Conservation (phyloP, 805 yeast genomes). For the Candida ovalis region DNA sequence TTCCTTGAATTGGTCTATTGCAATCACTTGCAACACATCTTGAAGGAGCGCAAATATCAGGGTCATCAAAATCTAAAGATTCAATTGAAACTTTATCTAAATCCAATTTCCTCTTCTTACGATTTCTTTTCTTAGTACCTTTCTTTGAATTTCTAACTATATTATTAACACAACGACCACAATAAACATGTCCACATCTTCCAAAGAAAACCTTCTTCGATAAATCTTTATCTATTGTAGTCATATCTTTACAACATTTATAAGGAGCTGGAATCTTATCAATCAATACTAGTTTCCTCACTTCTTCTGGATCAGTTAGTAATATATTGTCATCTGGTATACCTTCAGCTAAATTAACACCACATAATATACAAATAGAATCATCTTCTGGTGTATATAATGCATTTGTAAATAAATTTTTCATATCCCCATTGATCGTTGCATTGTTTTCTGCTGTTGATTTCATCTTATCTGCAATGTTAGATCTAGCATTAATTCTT, state of each 20-base stretch:
- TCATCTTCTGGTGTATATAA: conserved; percentile 32
- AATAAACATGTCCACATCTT: conserved; percentile 78
- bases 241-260: conserved; percentile 48
- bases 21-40: conserved; percentile 57
- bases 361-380: conserved; percentile 65
- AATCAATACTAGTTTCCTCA: conserved; percentile 26
- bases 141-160: conserved; percentile 39
- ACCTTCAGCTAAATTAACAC: conserved; percentile 69
- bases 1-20: conserved; percentile 37
- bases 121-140: conserved; percentile 20
- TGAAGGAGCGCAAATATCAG: conserved; percentile 49
- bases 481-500: conserved; percentile 19
- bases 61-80: conserved; percentile 33
- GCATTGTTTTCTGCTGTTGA: conserved; percentile 12
- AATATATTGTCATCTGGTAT: conserved; percentile 48
- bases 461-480: conserved; percentile 21
- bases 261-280: conserved; percentile 54
- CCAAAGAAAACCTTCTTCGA: conserved; percentile 65
- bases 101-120: conserved; percentile 16
- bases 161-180: conserved; percentile 78
- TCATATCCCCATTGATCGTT: conserved; percentile 11
- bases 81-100: conserved; percentile 14
- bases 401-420: conserved; percentile 19
- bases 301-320: conserved; percentile 12
- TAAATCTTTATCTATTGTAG: conserved; percentile 52